These are phyloP conservation scores for Phytophthora idaei DNA, from an alignment of 352 stramenopile genomes.

Conservation along the genomic window DNA sequence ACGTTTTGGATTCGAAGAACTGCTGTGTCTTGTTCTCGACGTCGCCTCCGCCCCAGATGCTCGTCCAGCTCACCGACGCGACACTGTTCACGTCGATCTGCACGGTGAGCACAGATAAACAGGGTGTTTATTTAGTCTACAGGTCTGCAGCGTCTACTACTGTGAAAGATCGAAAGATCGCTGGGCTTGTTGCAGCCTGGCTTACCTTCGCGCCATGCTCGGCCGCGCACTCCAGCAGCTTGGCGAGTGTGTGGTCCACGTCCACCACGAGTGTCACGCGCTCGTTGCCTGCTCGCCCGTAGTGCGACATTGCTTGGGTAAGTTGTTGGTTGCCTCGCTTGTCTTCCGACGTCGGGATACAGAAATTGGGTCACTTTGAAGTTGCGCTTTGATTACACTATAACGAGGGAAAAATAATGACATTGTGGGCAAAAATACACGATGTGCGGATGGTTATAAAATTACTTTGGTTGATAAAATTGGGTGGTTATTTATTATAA, in stretches of 20 bases:
- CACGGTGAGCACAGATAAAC: background rate
- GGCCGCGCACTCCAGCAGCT: constrained; percentile 44
- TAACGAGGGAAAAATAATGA: too few species aligned
- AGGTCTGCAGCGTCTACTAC: background rate
- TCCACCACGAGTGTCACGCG: constrained; percentile 62
- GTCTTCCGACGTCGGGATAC: background rate
- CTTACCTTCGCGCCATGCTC: constrained; percentile 46
- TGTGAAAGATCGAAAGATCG: constrained; percentile 15
- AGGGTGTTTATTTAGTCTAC: background rate
- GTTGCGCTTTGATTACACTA: constrained; percentile 7
- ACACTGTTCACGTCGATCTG: constrained; percentile 36
- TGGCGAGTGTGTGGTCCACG: constrained; percentile 66
- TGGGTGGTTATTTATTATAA: too few species aligned
- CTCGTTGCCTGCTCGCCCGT: constrained; percentile 36
- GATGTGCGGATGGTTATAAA: too few species aligned
- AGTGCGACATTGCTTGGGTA: constrained; percentile 24
- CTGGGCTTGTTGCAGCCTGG: background rate
- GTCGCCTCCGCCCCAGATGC: constrained; percentile 37
- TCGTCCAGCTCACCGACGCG: constrained; percentile 36
- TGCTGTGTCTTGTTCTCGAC: constrained; percentile 36
- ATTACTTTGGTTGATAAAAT: too few species aligned
- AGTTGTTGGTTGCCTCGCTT: background rate
- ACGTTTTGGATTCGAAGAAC: constrained; percentile 65
- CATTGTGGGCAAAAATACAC: too few species aligned
- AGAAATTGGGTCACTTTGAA: constrained; percentile 33